Evolutionary conservation across 108 stramenopile species (phyloP).

Genomic region (Pseudonitzschia delicatissima): DNA sequence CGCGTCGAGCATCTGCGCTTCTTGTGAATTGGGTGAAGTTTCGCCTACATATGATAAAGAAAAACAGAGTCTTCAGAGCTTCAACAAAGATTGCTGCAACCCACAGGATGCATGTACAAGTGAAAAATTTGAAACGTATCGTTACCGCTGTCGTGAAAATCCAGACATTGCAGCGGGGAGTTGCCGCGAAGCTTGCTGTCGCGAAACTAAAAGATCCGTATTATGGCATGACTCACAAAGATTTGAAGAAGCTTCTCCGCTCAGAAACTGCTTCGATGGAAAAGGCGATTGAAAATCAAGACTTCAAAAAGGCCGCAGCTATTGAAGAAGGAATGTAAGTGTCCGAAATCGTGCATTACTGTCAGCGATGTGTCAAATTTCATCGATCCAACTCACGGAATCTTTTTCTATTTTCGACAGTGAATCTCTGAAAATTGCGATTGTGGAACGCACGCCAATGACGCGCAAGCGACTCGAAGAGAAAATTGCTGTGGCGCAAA

Average conservation of each 20-base stretch:
- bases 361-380: not conserved
- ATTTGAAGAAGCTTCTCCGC: conserved; percentile 56
- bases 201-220: conserved; percentile 69
- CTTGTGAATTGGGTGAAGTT: conserved; percentile 67
- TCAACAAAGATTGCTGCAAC: conserved; percentile 49
- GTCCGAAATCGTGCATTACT: not conserved
- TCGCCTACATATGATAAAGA: conserved; percentile 51
- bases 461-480: conserved; percentile 68
- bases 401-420: conserved; percentile 22
- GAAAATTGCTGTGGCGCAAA: conserved; percentile 56
- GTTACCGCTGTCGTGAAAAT: conserved; percentile 35
- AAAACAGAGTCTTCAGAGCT: conserved; percentile 40
- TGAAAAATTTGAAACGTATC: conserved; percentile 25
- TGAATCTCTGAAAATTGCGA: conserved; percentile 48
- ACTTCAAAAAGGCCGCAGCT: conserved; percentile 66
- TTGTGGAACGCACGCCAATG: conserved; percentile 70
- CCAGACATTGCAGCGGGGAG: conserved; percentile 58
- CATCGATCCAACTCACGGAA: not conserved
- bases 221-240: conserved; percentile 63
- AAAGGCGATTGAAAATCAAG: conserved; percentile 60
- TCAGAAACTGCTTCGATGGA: conserved; percentile 50
- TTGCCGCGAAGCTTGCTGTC: conserved; percentile 37
- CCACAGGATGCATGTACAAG: conserved; percentile 41
- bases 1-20: conserved; percentile 40
- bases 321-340: conserved; percentile 66